Evolutionary conservation across 73 alveolate species (phyloP).

Genomic region (Paramecium primaurelia): DNA sequence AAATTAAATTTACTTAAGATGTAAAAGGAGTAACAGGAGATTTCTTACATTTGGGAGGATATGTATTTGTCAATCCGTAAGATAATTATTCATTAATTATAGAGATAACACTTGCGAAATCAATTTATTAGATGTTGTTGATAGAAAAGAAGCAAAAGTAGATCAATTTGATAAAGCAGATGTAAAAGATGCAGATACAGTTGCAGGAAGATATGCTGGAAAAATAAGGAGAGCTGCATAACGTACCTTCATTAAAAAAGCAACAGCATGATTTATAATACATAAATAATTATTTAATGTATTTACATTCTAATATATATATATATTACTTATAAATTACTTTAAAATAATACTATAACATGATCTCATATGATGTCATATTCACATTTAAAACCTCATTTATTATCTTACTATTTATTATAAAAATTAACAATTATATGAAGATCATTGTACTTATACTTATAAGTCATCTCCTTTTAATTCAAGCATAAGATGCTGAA

Average conservation of each 20-base stretch:
- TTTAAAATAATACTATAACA: background rate
- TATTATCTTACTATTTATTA: background rate
- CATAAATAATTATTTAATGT: background rate
- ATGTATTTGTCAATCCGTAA: slow-evolving; percentile 63
- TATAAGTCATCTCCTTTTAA: background rate
- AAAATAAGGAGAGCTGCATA: slow-evolving; percentile 52
- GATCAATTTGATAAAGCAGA: slow-evolving; percentile 61
- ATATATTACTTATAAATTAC: background rate
- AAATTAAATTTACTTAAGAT: slow-evolving; percentile 52
- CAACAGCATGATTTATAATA: slow-evolving; percentile 51
- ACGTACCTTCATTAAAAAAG: slow-evolving; percentile 46
- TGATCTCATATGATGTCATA: background rate
- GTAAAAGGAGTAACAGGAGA: slow-evolving; percentile 54
- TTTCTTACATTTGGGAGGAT: slow-evolving; percentile 63
- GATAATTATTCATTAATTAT: background rate
- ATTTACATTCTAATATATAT: background rate
- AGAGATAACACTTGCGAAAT: slow-evolving; percentile 61
- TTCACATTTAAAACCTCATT: background rate
- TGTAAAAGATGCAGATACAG: slow-evolving; percentile 58
- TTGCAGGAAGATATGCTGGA: slow-evolving; percentile 61
- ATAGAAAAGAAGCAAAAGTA: slow-evolving; percentile 55
- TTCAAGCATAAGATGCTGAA: background rate
- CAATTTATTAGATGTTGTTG: slow-evolving; percentile 51
- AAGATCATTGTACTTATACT: background rate
- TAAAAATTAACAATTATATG: background rate